Base-by-base conservation (phyloP, 2,329 filamentous ascomycete genomes). In the Ampelomyces quisqualis region DNA sequence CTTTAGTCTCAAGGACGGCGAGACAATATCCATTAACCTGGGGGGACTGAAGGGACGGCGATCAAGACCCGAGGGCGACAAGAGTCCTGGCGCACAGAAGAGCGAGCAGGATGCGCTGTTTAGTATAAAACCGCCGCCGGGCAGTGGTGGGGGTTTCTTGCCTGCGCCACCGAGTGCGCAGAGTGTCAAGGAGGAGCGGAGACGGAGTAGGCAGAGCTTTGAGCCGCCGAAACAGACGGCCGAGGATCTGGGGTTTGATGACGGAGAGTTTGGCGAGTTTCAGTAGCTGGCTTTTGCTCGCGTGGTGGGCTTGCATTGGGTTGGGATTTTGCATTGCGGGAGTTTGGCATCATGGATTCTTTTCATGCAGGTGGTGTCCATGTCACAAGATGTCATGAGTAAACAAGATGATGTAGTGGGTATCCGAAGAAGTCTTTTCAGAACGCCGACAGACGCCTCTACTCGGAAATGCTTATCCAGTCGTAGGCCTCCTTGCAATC, bases 241-340 rank as follows among this genome's bases (percentile, higher is more conserved):
- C 11, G 65, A 83, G 60, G 83, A 89, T 43, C 60, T 91, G 51
- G 88, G 88, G 0, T 93, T 93, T 57, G 88, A 94, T 59, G 87
- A 95, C 64, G 89, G 88, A 1, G 85, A 91, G 61, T 90, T 90
- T 77, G 88, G 88, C 14, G 88, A 94, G 69, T 94, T 94, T 71
- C 76, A 79, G 58, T 78, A 17, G 30, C 32, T 34, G 13, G 24
- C 42, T 45, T 47, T 49, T 45, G 49, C 20, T 29, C 13, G 13
- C 5, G 21, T 11, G 7, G 17, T 28, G n/a, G 45, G 47, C 31
- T 40, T 52, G 46, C 39, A 41, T 46, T 38, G 37, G 35, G 35
- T 20, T 19, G 17, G 34, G 38, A 36, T 34, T 32, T 37, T 54
- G 55, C 56, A 60, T 58, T 40, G 47, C n/a, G 40, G 53, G 56